Evolutionary conservation across 1,284 basidiomycete species (phyloP), one percentile per base, ranked within the genome.

Genomic region (Sporisorium exsertum): DNA sequence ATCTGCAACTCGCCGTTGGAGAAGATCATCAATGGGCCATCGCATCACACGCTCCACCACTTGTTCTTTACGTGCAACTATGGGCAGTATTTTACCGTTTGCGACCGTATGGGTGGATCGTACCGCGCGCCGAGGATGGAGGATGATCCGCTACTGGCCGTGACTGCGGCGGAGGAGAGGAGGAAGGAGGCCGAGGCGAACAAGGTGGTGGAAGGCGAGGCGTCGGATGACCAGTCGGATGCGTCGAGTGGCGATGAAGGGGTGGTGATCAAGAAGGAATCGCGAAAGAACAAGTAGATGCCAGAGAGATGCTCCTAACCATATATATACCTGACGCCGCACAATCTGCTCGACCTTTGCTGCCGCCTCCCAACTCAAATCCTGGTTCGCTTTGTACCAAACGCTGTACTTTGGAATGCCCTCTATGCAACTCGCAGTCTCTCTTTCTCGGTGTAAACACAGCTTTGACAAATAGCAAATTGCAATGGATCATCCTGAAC

Each of bases 21-120:
- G 87, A 91, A 89, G 82, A 87, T 94, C 85, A 96, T 99, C 88
- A 99, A 99, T 87, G 94, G 95, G 15, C 97, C 96, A 3, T 94
- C 96, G 5, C 96, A 99, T 84, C 96, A 99, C 87, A 98, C 95
- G 0, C 88, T 98, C 49, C 95, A 98, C 85, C 96, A 97, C 84
- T 87, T 97, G 42, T 95, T 95, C 88, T 97, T 97, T 87, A 97
- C 93, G 27, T 93, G 93, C 83, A 97, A 97, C 88, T 97, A 96
- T 86, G 95, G 95, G 20, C 86, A 88, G 91, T 99, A 98, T 88
- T 98, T 99, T 86, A 97, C 95, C 50, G 94, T 92, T 90, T 94
- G 94, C 37, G 96, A 99, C 87, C 90, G 91, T 56, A 88, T 89
- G 58, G 92, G 91, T 67, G 91, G 91, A 57, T 94, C 93, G 9